phyloP scores from a whole-genome alignment of 305 asterid genomes.

The Rubia peregrina region DNA sequence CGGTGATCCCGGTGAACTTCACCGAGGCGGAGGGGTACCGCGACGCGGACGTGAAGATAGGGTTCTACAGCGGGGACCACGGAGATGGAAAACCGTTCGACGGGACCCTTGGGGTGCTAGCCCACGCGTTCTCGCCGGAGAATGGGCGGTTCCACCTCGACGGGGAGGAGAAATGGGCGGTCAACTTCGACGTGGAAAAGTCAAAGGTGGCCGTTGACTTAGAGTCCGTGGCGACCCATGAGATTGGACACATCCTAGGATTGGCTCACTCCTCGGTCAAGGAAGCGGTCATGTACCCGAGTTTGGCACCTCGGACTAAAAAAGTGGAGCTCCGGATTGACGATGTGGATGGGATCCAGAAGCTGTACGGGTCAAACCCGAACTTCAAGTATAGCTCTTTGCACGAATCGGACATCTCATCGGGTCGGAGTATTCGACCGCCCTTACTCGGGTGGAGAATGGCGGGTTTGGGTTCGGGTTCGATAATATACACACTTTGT shows the following conservation, averaged over 20 bases:
- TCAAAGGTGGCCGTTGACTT: slow-evolving; percentile 61
- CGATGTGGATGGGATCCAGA: slow-evolving; percentile 78
- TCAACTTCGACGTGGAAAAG: slow-evolving; percentile 37
- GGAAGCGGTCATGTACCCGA: slow-evolving; percentile 82
- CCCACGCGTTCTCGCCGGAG: slow-evolving; percentile 83
- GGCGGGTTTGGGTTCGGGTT: slow-evolving; percentile 2
- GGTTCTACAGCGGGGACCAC: slow-evolving; percentile 67
- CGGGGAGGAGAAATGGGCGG: slow-evolving; percentile 74
- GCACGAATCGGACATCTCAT: slow-evolving; percentile 46
- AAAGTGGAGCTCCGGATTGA: slow-evolving; percentile 61
- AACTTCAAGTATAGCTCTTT: slow-evolving; percentile 40
- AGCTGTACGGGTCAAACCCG: slow-evolving; percentile 25
- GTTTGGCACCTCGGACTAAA: slow-evolving; percentile 59
- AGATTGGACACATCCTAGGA: slow-evolving; percentile 77
- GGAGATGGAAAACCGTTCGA: slow-evolving; percentile 90
- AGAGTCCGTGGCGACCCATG: slow-evolving; percentile 85
- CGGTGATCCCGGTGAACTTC: slow-evolving; percentile 78
- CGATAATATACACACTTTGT: slow-evolving; percentile 16
- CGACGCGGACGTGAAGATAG: slow-evolving; percentile 55
- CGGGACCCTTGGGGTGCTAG: slow-evolving; percentile 67
- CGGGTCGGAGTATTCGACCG: slow-evolving; percentile 30
- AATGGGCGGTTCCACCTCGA: slow-evolving; percentile 79
- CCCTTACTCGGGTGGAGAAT: slow-evolving; percentile 23
- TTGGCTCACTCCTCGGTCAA: slow-evolving; percentile 73
- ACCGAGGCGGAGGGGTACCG: slow-evolving; percentile 40